Conservation (phyloP, 2,329 filamentous ascomycete genomes). For the Cercospora nicotianae region DNA sequence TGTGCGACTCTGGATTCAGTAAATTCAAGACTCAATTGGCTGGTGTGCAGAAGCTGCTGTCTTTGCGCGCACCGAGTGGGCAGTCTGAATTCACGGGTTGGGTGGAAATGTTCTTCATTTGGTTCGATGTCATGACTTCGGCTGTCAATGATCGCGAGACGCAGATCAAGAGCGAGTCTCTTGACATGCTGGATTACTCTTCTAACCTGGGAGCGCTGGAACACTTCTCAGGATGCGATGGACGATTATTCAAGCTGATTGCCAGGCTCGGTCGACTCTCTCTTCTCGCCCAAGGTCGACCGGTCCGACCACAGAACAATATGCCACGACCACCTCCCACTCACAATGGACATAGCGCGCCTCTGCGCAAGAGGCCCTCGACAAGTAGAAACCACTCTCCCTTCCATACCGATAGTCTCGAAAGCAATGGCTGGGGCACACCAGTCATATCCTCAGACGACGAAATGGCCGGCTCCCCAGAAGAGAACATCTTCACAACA, state of each 20-base stretch:
- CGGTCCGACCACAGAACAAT: slow-evolving; percentile 37
- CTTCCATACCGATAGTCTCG: slow-evolving; percentile 59
- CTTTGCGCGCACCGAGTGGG: slow-evolving; percentile 66
- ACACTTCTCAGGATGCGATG: slow-evolving; percentile 84
- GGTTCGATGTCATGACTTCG: slow-evolving; percentile 89
- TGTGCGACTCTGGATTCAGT: slow-evolving; percentile 88
- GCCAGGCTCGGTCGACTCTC: slow-evolving; percentile 82
- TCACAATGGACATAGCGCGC: neutral
- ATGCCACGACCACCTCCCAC: slow-evolving; percentile 12
- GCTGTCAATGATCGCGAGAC: slow-evolving; percentile 90
- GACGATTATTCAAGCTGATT: slow-evolving; percentile 81
- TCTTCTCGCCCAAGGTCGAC: slow-evolving; percentile 69
- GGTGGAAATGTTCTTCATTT: slow-evolving; percentile 92
- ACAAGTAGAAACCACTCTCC: slow-evolving; percentile 17
- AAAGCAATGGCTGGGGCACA: slow-evolving; percentile 66
- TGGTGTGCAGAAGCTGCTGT: slow-evolving; percentile 85
- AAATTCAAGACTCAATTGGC: slow-evolving; percentile 93
- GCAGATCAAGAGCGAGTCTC: slow-evolving; percentile 65
- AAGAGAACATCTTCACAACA: slow-evolving; percentile 28
- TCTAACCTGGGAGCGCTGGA: slow-evolving; percentile 73
- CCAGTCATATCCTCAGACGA: slow-evolving; percentile 32
- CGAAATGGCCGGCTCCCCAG: slow-evolving; percentile 42
- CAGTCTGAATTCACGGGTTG: slow-evolving; percentile 70
- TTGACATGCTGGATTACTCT: slow-evolving; percentile 64
- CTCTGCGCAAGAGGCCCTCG: slow-evolving; percentile 10